A percentile compares a stretch with the other conserved stretches of the same genome.
phyloP scores from a whole-genome alignment of 208 protist species.

The Phytomonas sp. region DNA sequence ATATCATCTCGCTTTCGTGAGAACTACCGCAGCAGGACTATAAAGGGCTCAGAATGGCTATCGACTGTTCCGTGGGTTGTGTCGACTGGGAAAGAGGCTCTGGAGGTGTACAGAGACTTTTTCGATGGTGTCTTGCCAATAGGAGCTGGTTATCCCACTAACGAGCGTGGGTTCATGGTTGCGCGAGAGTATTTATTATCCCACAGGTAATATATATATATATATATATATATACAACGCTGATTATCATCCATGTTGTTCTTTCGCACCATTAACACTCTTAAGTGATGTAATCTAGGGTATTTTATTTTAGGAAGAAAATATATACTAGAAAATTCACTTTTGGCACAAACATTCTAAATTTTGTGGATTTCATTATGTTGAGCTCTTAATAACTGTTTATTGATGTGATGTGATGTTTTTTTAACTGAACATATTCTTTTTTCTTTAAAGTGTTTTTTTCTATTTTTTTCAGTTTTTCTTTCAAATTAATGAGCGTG shows the following conservation, averaged over 20 bases:
- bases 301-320: not conserved
- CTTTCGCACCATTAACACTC: not conserved
- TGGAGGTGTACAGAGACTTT: slow-evolving; percentile 81
- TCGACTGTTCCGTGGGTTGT: slow-evolving; percentile 88
- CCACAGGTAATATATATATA: slow-evolving; percentile 12
- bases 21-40: slow-evolving; percentile 75
- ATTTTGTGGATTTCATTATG: slow-evolving; percentile 2
- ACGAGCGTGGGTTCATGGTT: slow-evolving; percentile 83
- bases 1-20: slow-evolving; percentile 65
- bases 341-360: not conserved
- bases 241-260: not conserved
- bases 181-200: slow-evolving; percentile 58
- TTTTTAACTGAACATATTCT: slow-evolving; percentile 9
- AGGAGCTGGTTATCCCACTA: slow-evolving; percentile 52
- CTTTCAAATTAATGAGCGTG: not conserved
- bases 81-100: slow-evolving; percentile 68
- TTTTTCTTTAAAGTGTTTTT: slow-evolving; percentile 3
- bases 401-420: not conserved
- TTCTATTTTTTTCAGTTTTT: not conserved
- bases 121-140: slow-evolving; percentile 73
- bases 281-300: slow-evolving; percentile 8
- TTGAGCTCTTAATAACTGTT: slow-evolving; percentile 7
- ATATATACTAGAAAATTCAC: not conserved
- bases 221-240: not conserved
- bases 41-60: slow-evolving; percentile 91